These are phyloP conservation scores for Ogataea methylovora DNA, from an alignment of 805 yeast genomes.

Conservation along the genomic window DNA sequence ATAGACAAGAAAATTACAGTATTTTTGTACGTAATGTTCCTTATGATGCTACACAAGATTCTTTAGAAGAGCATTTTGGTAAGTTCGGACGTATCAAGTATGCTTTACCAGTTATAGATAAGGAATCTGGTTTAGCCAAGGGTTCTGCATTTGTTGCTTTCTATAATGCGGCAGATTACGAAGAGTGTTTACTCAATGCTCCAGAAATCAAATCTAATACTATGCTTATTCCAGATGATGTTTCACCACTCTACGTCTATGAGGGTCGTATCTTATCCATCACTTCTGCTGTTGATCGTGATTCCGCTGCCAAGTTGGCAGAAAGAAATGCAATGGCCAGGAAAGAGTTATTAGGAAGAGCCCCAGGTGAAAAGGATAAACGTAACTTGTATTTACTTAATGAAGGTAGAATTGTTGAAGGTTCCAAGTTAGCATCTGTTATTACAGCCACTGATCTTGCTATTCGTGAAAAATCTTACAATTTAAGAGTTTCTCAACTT, in stretches of 20 bases:
- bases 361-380: conserved; percentile 71
- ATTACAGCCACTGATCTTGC: conserved; percentile 72
- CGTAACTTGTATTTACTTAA: conserved; percentile 81
- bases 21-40: conserved; percentile 91
- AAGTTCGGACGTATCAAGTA: conserved; percentile 84
- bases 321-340: conserved; percentile 69
- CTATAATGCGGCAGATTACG: conserved; percentile 48
- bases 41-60: conserved; percentile 83
- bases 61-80: conserved; percentile 67
- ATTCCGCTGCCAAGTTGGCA: conserved; percentile 66
- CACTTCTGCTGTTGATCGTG: conserved; percentile 80
- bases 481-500: conserved; percentile 81
- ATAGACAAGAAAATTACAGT: conserved; percentile 63
- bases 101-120: conserved; percentile 90
- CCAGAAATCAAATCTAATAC: conserved; percentile 59
- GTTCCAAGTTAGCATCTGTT: conserved; percentile 67
- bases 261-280: conserved; percentile 88
- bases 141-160: conserved; percentile 97
- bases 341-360: conserved; percentile 70
- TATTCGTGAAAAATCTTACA: conserved; percentile 80
- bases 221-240: conserved; percentile 85
- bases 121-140: conserved; percentile 73
- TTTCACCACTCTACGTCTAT: conserved; percentile 78
- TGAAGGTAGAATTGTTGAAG: conserved; percentile 85
- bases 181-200: conserved; percentile 66